Evolutionary conservation across 768 basidiomycete species (phyloP), one percentile per base, ranked within the genome.

Genomic region (Mycena epipterygia): DNA sequence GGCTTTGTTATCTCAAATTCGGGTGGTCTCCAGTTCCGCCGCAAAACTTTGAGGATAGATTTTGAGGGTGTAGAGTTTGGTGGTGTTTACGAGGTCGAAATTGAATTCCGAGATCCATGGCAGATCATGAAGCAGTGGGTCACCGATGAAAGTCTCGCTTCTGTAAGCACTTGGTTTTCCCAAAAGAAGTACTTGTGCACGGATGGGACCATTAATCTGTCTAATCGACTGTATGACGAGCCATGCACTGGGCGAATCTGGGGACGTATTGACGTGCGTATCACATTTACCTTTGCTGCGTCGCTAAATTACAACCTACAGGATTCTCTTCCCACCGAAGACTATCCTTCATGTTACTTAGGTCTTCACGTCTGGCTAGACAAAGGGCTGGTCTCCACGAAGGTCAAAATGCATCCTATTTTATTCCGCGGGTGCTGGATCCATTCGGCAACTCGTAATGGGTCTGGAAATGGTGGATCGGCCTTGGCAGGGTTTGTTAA

Each of bases 401-500:
- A 67, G 33, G 59, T 67, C 25, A 75, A 73, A 29, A 75, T 72
- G 73, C 73, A 76, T 41, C 76, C 73, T 2, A 67, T 76, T 14
- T 25, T 77, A 3, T 39, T 74, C 19, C 75, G 73, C 9, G 67
- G 60, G 1, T 59, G 52, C 16, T 76, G 64, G 62, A 74, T 76
- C 32, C 68, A 72, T n/a, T 57, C 71, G 16, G 53, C 37, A 7
- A 77, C 76, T 7, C 75, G 75, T 0, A 77, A 77, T 60, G 73
- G 63, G 5, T 76, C 75, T 8, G 76, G 76, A 5, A 76, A 76
- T 37, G 76, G 76, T 19, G 76, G 76, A 1, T 61, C 67, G 1
- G 44, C 72, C 17, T 56, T 77, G 11, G 33, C 71, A 6, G 71
- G 68, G 14, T 75, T 68, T 55, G 64, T 77, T n/a, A 68, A 69